Evolutionary conservation across 2,329 filamentous ascomycete genomes (phyloP).

Genomic region (Exophiala mesophila): DNA sequence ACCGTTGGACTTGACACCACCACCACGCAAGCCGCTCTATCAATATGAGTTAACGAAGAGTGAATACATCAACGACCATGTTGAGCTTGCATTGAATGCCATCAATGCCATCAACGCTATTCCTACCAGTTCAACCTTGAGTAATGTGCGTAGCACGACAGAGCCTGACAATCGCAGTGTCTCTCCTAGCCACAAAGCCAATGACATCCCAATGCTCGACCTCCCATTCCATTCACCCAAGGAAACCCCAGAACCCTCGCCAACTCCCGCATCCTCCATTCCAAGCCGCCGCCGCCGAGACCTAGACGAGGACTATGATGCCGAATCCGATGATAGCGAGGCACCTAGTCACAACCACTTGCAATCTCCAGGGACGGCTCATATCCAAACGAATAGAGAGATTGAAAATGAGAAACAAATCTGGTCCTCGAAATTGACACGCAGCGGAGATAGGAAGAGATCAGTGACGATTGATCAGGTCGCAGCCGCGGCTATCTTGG

Average conservation of each 20-base stretch:
- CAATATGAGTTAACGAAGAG: neutral
- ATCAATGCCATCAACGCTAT: neutral
- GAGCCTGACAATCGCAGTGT: too few relatives aligned
- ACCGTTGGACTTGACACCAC: constrained; percentile 18
- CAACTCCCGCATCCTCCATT: neutral
- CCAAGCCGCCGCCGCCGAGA: constrained; percentile 1
- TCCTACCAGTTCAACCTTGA: neutral
- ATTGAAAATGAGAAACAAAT: too few relatives aligned
- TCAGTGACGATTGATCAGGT: neutral
- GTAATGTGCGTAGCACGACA: neutral
- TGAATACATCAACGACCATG: neutral
- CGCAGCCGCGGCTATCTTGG: neutral
- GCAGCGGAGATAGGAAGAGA: neutral
- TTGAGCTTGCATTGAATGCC: neutral
- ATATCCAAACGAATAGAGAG: too few relatives aligned
- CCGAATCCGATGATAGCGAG: constrained; percentile 16
- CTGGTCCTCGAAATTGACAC: too few relatives aligned
- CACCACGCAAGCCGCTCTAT: constrained; percentile 13
- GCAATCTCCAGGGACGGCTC: too few relatives aligned
- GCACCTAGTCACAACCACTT: too few relatives aligned
- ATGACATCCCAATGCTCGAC: neutral
- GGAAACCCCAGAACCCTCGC: neutral
- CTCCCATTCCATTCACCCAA: neutral
- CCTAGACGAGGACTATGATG: constrained; percentile 19
- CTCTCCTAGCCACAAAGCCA: constrained; percentile 7